Evolutionary conservation across 2,329 filamentous ascomycete genomes (phyloP).

Genomic region (Microthyrium microscopicum): DNA sequence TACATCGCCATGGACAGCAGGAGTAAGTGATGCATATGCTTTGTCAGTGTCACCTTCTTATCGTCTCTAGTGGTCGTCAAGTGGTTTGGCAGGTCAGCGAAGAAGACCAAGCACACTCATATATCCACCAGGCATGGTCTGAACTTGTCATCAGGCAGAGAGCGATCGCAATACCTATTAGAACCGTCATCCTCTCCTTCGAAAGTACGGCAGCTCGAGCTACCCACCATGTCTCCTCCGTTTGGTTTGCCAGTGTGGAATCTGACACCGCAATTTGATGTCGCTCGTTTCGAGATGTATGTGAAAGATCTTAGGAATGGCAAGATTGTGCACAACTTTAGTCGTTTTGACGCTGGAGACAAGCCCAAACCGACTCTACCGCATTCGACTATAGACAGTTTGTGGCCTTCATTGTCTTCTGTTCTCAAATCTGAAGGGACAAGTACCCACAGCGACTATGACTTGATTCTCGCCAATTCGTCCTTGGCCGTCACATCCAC

Average conservation of each 20-base stretch:
- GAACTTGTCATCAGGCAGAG: not conserved
- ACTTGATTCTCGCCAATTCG: conserved; percentile 5
- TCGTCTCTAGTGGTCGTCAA: conserved; percentile 8
- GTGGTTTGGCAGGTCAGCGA: not conserved
- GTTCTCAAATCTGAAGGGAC: not conserved
- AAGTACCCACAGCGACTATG: not conserved
- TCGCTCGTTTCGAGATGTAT: too few species aligned
- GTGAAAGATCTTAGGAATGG: too few species aligned
- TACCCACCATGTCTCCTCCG: too few species aligned
- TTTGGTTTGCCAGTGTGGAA: too few species aligned
- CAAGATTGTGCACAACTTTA: conserved; percentile 3
- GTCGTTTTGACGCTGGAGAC: not conserved
- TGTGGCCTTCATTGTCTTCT: not conserved
- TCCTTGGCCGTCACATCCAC: conserved; percentile 9
- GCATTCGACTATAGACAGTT: not conserved
- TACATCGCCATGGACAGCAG: conserved; percentile 35
- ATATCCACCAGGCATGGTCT: not conserved
- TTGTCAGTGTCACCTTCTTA: conserved; percentile 10
- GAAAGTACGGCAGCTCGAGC: too few species aligned
- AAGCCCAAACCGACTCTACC: not conserved
- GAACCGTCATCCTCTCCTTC: not conserved
- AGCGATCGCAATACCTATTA: not conserved
- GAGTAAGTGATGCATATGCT: conserved; percentile 20
- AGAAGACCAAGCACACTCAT: not conserved
- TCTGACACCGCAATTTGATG: too few species aligned